These are phyloP conservation scores for Fraxinus albicans DNA, from an alignment of 305 asterid species.

Conservation along the genomic window DNA sequence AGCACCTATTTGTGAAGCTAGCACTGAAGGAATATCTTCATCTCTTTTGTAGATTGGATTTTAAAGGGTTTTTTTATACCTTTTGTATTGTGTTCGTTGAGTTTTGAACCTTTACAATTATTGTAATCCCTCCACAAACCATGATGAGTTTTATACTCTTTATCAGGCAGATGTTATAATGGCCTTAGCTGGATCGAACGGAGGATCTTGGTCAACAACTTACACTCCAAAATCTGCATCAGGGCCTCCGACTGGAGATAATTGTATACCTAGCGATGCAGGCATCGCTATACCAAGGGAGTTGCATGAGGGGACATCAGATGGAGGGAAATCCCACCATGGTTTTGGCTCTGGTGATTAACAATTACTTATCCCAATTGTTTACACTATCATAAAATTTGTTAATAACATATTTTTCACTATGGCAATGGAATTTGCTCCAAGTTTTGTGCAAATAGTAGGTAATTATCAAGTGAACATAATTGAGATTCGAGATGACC, in stretches of 20 bases:
- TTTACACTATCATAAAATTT: constrained; percentile 16
- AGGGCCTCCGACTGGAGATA: constrained; percentile 50
- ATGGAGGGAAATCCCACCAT: constrained; percentile 38
- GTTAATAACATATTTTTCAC: not conserved
- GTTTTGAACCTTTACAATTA: not conserved
- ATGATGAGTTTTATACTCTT: constrained; percentile 8
- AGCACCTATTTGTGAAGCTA: not conserved
- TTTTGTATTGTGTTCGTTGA: not conserved
- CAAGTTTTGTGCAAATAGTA: not conserved
- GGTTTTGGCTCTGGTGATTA: constrained; percentile 47
- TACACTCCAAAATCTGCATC: constrained; percentile 42
- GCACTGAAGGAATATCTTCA: not conserved
- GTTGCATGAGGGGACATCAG: constrained; percentile 44
- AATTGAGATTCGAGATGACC: not conserved
- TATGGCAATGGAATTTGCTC: not conserved
- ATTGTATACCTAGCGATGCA: constrained; percentile 30
- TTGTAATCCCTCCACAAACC: not conserved
- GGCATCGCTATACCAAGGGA: constrained; percentile 43
- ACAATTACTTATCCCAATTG: constrained; percentile 20
- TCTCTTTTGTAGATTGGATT: not conserved
- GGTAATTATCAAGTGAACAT: not conserved
- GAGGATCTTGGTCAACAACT: constrained; percentile 92
- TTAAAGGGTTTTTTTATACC: not conserved
- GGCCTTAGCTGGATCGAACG: constrained; percentile 84
- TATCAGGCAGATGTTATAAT: constrained; percentile 89